These are phyloP conservation scores for Tremellales sp. DNA, from an alignment of 1,284 basidiomycete genomes.

Conservation along the genomic window DNA sequence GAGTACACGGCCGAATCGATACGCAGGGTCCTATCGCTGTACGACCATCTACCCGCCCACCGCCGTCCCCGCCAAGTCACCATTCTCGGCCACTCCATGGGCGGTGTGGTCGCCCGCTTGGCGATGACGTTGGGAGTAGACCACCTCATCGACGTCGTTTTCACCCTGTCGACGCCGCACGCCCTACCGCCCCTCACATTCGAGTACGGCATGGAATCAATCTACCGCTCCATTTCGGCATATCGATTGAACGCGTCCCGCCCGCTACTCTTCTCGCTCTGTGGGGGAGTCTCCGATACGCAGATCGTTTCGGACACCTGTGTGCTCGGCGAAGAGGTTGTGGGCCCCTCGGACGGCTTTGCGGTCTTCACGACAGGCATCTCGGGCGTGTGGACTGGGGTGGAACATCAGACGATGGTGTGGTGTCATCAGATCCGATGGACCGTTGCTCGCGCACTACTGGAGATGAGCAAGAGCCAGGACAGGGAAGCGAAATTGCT, in stretches of 20 bases:
- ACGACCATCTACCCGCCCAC: slow-evolving; percentile 51
- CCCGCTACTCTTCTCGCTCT: slow-evolving; percentile 72
- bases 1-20: slow-evolving; percentile 71
- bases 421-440: slow-evolving; percentile 98
- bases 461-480: slow-evolving; percentile 58
- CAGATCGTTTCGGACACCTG: slow-evolving; percentile 92
- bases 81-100: slow-evolving; percentile 95
- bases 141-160: slow-evolving; percentile 63
- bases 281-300: slow-evolving; percentile 86
- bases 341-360: slow-evolving; percentile 53
- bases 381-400: slow-evolving; percentile 87
- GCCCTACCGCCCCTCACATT: slow-evolving; percentile 82
- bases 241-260: slow-evolving; percentile 51
- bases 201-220: slow-evolving; percentile 62
- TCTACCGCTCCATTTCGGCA: slow-evolving; percentile 59
- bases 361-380: slow-evolving; percentile 83
- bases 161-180: slow-evolving; percentile 95
- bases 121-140: slow-evolving; percentile 51
- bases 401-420: slow-evolving; percentile 93
- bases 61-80: slow-evolving; percentile 53
- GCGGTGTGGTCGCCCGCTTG: slow-evolving; percentile 79
- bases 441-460: slow-evolving; percentile 71
- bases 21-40: slow-evolving; percentile 70
- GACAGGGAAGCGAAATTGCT: slow-evolving; percentile 9
- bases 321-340: slow-evolving; percentile 54